Evolutionary conservation across 2,329 filamentous ascomycete species (phyloP), one percentile per base, ranked within the genome.

Genomic region (Fusarium sp.): DNA sequence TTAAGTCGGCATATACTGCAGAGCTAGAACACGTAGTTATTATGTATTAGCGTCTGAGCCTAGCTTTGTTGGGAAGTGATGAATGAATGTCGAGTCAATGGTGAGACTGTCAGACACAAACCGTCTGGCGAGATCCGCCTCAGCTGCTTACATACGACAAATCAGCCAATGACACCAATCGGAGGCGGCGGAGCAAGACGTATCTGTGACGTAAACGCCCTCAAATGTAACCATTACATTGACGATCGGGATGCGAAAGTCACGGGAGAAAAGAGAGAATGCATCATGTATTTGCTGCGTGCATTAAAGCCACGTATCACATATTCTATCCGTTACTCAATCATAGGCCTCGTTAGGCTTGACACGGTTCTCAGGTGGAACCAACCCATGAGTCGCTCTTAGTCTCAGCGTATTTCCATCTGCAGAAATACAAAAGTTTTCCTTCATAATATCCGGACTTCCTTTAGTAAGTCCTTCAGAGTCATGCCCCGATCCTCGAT

Each of bases 381-480:
- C 41, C 6, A 62, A 8, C 5, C 25, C 41, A 1, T n/a, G 33
- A 0, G 25, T 33, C 5, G 46, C 55, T 10, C 54, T 22, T 1
- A 67, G 54, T 14, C 54, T 67, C 29, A 67, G 12, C 1, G 18
- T 47, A 2, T 14, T 47, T 17, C 46, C 54, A 18, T 67, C 62
- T 0, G 35, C 46, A 4, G 62, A 67, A 8, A 67, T 52, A 20
- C 41, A 67, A 36, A 67, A 67, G 20, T 15, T 67, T 17, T 67
- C 41, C 17, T 46, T 39, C 62, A 67, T 67, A 1, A 67, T 41
- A 22, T 46, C 22, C 4, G 18, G 25, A 3, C 33, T 33, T 33
- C 15, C 18, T 2, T 36, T 38, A 2, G 15, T 2, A 9, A 20
- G 3, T 1, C 36, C 31, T 0, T 36, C 9, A 0, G 9, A 12